Evolutionary conservation across 495 filamentous ascomycete species (phyloP).

Genomic region (Daldinia caldariorum): DNA sequence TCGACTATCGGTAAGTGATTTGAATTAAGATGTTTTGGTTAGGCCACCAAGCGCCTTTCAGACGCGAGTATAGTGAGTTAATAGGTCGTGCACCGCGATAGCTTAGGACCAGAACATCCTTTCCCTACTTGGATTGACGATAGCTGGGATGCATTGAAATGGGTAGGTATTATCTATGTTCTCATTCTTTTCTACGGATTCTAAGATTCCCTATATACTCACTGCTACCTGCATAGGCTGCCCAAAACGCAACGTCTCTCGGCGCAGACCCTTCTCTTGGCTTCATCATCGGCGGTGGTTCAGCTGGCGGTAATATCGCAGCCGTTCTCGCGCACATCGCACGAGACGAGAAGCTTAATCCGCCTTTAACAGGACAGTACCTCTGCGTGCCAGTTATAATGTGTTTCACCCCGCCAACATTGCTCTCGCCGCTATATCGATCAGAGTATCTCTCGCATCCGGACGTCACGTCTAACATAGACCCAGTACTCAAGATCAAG

Average conservation of each 20-base stretch:
- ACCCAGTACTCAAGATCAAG: conserved; percentile 31
- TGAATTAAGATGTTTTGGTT: not conserved
- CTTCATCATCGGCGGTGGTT: conserved; percentile 62
- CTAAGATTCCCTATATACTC: not conserved
- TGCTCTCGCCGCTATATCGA: conserved; percentile 32
- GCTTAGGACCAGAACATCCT: conserved; percentile 59
- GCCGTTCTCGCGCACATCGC: conserved; percentile 54
- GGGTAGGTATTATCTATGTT: conserved; percentile 48
- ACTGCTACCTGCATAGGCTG: conserved; percentile 38
- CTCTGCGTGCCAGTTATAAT: conserved; percentile 54
- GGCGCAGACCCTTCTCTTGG: conserved; percentile 54
- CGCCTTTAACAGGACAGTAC: conserved; percentile 57
- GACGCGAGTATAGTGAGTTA: not conserved
- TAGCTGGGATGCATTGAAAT: conserved; percentile 60
- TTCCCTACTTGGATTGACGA: conserved; percentile 60
- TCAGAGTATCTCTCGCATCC: conserved; percentile 41
- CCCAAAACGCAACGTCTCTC: conserved; percentile 50
- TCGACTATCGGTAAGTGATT: conserved; percentile 52
- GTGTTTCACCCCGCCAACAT: conserved; percentile 23
- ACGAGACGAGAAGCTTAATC: conserved; percentile 55
- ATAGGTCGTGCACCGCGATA: conserved; percentile 15
- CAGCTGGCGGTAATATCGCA: conserved; percentile 60
- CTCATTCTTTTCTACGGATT: not conserved
- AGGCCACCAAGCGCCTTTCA: not conserved
- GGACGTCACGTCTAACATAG: conserved; percentile 32